Percentiles rank a stretch among this genome's conserved stretches.
Evolutionary conservation across 371 early-diverging fungal genomes (phyloP).

Genomic region (Blakeslea trispora): DNA sequence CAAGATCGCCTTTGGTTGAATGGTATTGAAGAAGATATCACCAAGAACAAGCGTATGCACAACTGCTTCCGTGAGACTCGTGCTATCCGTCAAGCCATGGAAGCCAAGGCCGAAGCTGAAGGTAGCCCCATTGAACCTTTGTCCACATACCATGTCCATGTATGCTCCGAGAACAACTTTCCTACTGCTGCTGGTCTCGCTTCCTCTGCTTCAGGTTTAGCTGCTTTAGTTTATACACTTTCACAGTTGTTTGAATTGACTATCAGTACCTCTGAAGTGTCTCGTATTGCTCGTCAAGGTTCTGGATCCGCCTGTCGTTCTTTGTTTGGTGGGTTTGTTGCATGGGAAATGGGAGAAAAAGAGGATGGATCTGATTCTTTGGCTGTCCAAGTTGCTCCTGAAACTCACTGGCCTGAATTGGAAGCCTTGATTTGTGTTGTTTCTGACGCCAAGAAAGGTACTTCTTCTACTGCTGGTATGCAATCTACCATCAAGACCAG

Average conservation of each 20-base stretch:
- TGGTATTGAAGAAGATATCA: conserved; percentile 84
- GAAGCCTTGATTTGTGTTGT: conserved; percentile 94
- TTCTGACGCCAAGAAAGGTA: conserved; percentile 90
- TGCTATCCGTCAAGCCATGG: conserved; percentile 68
- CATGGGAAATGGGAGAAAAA: conserved; percentile 89
- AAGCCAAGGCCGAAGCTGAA: conserved; percentile 54
- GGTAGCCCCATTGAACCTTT: conserved; percentile 46
- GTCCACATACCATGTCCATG: conserved; percentile 69
- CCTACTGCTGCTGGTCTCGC: conserved; percentile 99
- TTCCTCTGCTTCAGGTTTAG: conserved; percentile 97
- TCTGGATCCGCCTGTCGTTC: conserved; percentile 98
- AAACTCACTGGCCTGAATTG: conserved; percentile 94
- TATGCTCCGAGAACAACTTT: conserved; percentile 97
- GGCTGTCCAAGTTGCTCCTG: conserved; percentile 90
- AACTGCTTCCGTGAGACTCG: conserved; percentile 86
- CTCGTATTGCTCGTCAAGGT: conserved; percentile 93
- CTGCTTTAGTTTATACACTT: conserved; percentile 90
- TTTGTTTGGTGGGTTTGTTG: conserved; percentile 96
- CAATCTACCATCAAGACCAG: conserved; percentile 94
- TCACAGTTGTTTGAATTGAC: conserved; percentile 77
- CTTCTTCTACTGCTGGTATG: conserved; percentile 96
- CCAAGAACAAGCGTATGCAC: conserved; percentile 79
- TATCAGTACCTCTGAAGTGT: conserved; percentile 72
- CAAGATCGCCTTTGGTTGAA: conserved; percentile 92
- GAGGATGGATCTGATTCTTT: conserved; percentile 85